Percentiles rank a stretch among this genome's conserved stretches.
Conservation (phyloP, 164 flowering plant species). For the Umbilicus rupestris region DNA sequence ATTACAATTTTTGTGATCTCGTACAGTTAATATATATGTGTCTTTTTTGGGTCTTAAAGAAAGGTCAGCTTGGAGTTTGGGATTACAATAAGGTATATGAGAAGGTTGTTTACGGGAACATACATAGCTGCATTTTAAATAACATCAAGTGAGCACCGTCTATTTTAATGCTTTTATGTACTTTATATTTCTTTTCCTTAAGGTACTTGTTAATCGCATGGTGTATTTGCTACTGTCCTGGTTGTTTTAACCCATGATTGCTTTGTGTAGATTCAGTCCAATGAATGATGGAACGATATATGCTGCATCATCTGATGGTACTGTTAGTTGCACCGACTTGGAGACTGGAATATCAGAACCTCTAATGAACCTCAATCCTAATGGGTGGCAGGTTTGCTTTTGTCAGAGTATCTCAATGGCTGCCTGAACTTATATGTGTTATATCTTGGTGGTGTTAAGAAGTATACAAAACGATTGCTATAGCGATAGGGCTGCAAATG, state of each 20-base stretch:
- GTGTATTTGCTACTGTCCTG: conserved; percentile 10
- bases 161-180: background rate
- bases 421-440: background rate
- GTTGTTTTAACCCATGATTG: conserved; percentile 9
- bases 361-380: conserved; percentile 75
- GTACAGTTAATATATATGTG: conserved; percentile 7
- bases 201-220: background rate
- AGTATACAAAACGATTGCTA: background rate
- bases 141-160: conserved; percentile 59
- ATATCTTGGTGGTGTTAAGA: background rate
- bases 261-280: conserved; percentile 55
- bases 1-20: background rate
- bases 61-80: conserved; percentile 99
- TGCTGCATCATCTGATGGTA: conserved; percentile 93
- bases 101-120: conserved; percentile 67
- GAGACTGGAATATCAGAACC: conserved; percentile 71
- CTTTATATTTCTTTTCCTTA: background rate
- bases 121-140: conserved; percentile 71
- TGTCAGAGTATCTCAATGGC: background rate
- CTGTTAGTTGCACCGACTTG: conserved; percentile 69
- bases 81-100: conserved; percentile 68
- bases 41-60: conserved; percentile 30
- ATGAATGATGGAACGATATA: conserved; percentile 63
- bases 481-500: too few species aligned
- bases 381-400: conserved; percentile 77